Evolutionary conservation across 208 protist genomes (phyloP).

Genomic region (Acanthamoeba triangularis): DNA sequence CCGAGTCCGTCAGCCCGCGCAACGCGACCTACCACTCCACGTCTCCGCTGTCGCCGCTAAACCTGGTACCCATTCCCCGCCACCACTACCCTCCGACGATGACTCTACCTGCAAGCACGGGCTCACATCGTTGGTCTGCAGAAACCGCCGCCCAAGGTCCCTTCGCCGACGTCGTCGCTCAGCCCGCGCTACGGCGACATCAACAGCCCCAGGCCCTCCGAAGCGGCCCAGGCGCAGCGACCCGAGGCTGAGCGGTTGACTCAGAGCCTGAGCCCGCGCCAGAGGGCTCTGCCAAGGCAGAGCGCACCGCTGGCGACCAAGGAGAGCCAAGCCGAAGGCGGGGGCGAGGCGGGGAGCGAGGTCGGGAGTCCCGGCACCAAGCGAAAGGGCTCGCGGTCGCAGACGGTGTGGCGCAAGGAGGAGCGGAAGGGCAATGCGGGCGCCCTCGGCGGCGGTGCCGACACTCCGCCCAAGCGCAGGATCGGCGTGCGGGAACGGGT

Average conservation of each 20-base stretch:
- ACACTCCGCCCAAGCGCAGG: background rate
- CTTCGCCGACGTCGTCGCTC: too few relatives aligned
- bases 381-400: background rate
- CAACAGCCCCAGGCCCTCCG: too few relatives aligned
- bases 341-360: too few relatives aligned
- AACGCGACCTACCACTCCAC: background rate
- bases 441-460: background rate
- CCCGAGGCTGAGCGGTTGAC: too few relatives aligned
- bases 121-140: background rate
- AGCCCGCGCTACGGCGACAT: too few relatives aligned
- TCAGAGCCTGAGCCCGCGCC: too few relatives aligned
- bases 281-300: background rate
- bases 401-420: constrained; percentile 47
- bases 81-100: too few relatives aligned
- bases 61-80: background rate
- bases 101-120: background rate
- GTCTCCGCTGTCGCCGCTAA: background rate
- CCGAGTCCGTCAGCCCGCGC: background rate
- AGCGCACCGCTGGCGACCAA: background rate
- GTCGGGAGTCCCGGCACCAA: too few relatives aligned
- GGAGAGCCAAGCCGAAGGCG: too few relatives aligned
- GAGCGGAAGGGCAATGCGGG: background rate
- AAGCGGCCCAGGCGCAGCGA: too few relatives aligned
- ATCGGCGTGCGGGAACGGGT: constrained; percentile 15
- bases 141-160: background rate